Conservation (phyloP, 208 protist species). For the Herpetomonas tarakana region DNA sequence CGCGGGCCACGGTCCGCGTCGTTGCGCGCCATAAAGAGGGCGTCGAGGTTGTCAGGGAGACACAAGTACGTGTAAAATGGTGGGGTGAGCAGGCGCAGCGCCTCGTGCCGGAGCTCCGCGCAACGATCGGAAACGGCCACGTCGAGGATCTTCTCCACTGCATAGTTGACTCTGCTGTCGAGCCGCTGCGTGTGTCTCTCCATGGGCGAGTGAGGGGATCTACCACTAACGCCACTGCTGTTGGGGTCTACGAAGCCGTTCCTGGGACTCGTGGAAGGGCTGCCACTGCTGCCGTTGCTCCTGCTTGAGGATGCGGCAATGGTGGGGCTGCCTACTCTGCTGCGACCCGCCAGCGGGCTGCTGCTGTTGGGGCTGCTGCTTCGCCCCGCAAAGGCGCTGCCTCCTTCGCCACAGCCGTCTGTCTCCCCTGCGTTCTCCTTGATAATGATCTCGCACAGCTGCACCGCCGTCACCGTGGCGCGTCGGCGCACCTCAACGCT, state of each 20-base stretch:
- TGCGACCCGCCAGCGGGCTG: slow-evolving; percentile 4
- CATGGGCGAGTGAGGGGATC: too few relatives aligned
- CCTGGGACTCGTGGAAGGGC: not conserved
- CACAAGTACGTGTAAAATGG: slow-evolving; percentile 78
- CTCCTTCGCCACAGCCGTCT: not conserved
- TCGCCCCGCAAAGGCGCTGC: not conserved
- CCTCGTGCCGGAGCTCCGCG: slow-evolving; percentile 57
- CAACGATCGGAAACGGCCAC: slow-evolving; percentile 77
- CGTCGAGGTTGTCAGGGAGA: slow-evolving; percentile 72
- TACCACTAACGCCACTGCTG: not conserved
- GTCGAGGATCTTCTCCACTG: slow-evolving; percentile 78
- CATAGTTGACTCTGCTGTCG: slow-evolving; percentile 51
- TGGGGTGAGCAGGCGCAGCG: slow-evolving; percentile 48
- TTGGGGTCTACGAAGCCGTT: not conserved
- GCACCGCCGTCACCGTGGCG: slow-evolving; percentile 58
- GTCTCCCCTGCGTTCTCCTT: slow-evolving; percentile 9
- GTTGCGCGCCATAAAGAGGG: slow-evolving; percentile 81
- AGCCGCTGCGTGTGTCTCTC: slow-evolving; percentile 25
- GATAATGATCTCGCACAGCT: slow-evolving; percentile 68
- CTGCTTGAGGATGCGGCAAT: not conserved
- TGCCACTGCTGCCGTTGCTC: not conserved
- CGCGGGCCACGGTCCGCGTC: slow-evolving; percentile 55
- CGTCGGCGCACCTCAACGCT: slow-evolving; percentile 48
- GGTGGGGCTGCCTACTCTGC: slow-evolving; percentile 4
- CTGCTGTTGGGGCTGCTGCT: not conserved